Conservation (phyloP, 352 stramenopile species). For the Phytopythium litorale region DNA sequence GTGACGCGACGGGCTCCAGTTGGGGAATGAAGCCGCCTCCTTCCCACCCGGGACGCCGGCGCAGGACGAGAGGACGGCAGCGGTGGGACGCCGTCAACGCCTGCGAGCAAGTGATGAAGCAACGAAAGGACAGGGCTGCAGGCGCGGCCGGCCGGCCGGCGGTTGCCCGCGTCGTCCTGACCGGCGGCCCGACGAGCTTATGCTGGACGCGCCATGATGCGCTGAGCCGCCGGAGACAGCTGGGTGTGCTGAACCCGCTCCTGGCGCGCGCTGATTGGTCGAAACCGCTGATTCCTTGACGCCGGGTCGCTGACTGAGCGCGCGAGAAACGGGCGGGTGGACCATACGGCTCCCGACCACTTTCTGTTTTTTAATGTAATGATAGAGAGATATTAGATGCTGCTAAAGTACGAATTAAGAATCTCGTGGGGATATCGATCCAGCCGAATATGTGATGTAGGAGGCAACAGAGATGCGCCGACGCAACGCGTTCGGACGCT, state of each 20-base stretch:
- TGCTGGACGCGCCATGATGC: conserved; percentile 1
- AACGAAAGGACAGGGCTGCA: neutral
- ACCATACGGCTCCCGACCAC: neutral
- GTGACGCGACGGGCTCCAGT: neutral
- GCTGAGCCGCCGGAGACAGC: neutral
- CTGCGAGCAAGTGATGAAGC: too few relatives aligned
- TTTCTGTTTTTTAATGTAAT: neutral
- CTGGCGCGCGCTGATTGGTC: conserved; percentile 5
- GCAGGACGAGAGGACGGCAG: too few relatives aligned
- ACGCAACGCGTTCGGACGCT: neutral
- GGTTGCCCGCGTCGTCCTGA: too few relatives aligned
- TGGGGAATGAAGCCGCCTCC: conserved; percentile 1
- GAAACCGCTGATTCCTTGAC: conserved; percentile 2
- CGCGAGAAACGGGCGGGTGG: conserved; percentile 2
- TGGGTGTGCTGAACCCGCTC: neutral
- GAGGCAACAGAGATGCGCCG: neutral
- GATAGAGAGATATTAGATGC: too few relatives aligned
- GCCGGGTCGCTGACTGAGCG: conserved; percentile 3
- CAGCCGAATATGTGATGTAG: neutral
- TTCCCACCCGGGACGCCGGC: too few relatives aligned
- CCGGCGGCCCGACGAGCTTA: neutral
- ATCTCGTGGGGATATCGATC: too few relatives aligned
- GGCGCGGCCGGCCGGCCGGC: neutral
- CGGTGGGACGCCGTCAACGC: too few relatives aligned
- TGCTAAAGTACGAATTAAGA: too few relatives aligned